phyloP scores from a whole-genome alignment of 805 yeast genomes.

The Lipomyces lipofer region DNA sequence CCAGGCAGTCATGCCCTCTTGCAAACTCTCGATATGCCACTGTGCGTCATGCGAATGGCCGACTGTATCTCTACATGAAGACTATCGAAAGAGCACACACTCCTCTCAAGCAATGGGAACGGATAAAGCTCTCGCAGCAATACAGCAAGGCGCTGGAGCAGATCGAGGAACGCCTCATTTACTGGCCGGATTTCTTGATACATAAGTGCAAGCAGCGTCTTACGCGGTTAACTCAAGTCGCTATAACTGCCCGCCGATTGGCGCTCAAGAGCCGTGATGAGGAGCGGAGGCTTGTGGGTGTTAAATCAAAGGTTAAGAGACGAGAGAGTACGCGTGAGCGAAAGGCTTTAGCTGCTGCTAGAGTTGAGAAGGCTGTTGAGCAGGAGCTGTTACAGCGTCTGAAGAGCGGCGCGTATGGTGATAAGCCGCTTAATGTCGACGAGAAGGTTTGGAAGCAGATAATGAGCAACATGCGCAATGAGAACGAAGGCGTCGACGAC shows the following conservation, averaged over 20 bases:
- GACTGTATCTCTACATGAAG: slow-evolving; percentile 84
- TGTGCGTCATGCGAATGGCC: slow-evolving; percentile 76
- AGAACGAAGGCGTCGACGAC: slow-evolving; percentile 56
- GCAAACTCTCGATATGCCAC: slow-evolving; percentile 94
- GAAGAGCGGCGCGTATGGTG: slow-evolving; percentile 98
- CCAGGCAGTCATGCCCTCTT: slow-evolving; percentile 90
- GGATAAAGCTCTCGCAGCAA: slow-evolving; percentile 85
- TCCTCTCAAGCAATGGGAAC: slow-evolving; percentile 93
- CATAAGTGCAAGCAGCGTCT: slow-evolving; percentile 96
- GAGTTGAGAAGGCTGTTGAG: slow-evolving; percentile 94
- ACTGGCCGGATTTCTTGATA: slow-evolving; percentile 89
- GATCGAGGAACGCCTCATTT: slow-evolving; percentile 79
- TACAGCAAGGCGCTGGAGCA: slow-evolving; percentile 85
- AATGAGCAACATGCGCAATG: slow-evolving; percentile 62
- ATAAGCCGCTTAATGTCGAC: slow-evolving; percentile 94
- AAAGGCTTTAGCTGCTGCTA: slow-evolving; percentile 95
- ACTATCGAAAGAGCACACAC: slow-evolving; percentile 97
- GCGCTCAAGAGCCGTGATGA: slow-evolving; percentile 71
- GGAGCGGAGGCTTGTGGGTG: slow-evolving; percentile 90
- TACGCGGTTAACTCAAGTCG: slow-evolving; percentile 92
- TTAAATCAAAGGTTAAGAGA: slow-evolving; percentile 90
- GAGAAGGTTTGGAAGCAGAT: slow-evolving; percentile 95
- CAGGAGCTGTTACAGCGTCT: slow-evolving; percentile 91
- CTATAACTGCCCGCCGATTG: slow-evolving; percentile 89
- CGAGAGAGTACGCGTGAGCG: slow-evolving; percentile 94